Percentiles rank a stretch among this genome's conserved stretches.
Conservation (phyloP, 1,284 basidiomycete genomes). For the Hymenochaete sp. region DNA sequence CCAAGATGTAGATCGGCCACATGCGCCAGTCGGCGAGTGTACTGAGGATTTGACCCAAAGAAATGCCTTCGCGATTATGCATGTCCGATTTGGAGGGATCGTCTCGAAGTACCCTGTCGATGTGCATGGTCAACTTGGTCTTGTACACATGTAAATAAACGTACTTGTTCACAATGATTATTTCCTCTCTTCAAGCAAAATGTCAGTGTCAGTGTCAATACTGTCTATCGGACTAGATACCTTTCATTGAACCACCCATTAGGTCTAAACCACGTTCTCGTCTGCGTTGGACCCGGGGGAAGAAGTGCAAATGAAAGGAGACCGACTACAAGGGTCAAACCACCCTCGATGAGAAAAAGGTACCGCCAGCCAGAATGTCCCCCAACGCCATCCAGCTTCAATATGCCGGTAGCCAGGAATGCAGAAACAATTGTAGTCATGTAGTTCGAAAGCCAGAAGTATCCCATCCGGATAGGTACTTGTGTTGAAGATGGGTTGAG, state of each 20-base stretch:
- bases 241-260: conserved; percentile 30
- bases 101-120: conserved; percentile 41
- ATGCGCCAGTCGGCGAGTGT: conserved; percentile 44
- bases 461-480: conserved; percentile 30
- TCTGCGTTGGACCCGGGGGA: conserved; percentile 29
- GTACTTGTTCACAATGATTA: conserved; percentile 50
- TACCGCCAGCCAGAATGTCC: conserved; percentile 24
- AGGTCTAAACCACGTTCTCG: conserved; percentile 26
- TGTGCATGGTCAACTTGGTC: no score
- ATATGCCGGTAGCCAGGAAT: conserved; percentile 27
- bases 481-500: not conserved
- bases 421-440: conserved; percentile 21
- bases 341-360: conserved; percentile 15
- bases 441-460: conserved; percentile 28
- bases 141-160: conserved; percentile 1
- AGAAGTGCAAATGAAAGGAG: conserved; percentile 29
- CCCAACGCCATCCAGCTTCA: conserved; percentile 24
- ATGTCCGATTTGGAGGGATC: conserved; percentile 52
- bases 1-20: conserved; percentile 48
- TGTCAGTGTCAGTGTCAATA: not conserved
- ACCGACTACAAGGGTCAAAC: conserved; percentile 23
- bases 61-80: conserved; percentile 57
- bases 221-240: conserved; percentile 1
- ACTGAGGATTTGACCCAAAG: conserved; percentile 35
- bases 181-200: conserved; percentile 34